Percentiles rank a stretch among this genome's conserved stretches.
These are phyloP conservation scores for Eudorina sp. DNA, from an alignment of 139 green algal species.

Conservation along the genomic window DNA sequence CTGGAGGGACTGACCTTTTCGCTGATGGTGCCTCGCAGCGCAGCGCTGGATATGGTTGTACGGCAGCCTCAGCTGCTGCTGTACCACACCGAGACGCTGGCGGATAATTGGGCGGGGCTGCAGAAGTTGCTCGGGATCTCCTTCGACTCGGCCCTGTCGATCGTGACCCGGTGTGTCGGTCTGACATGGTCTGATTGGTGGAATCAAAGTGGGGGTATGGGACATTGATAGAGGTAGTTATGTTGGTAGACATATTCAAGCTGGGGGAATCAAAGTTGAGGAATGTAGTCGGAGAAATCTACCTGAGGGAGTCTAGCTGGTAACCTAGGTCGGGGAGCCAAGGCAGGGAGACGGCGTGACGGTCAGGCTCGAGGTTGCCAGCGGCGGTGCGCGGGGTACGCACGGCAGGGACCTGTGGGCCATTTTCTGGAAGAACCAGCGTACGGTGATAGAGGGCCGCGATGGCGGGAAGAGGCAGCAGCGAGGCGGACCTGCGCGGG, in stretches of 20 bases:
- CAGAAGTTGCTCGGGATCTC: slow-evolving; percentile 36
- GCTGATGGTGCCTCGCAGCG: slow-evolving; percentile 17
- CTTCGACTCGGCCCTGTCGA: slow-evolving; percentile 42
- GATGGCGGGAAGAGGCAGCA: too few species aligned
- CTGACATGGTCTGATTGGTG: background rate
- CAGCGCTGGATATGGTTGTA: slow-evolving; percentile 53
- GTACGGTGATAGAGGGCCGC: too few species aligned
- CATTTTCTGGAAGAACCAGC: too few species aligned
- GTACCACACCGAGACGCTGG: slow-evolving; percentile 46
- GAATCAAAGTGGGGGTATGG: background rate
- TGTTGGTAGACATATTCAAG: too few species aligned
- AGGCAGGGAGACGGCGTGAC: too few species aligned
- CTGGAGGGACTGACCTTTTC: slow-evolving; percentile 33
- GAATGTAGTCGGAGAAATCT: background rate
- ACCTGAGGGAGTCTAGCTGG: background rate
- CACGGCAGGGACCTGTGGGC: too few species aligned
- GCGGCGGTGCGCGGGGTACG: too few species aligned
- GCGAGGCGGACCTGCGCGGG: too few species aligned
- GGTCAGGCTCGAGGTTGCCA: too few species aligned
- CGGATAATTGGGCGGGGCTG: slow-evolving; percentile 38
- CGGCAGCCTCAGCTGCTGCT: slow-evolving; percentile 56
- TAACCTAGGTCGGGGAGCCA: too few species aligned
- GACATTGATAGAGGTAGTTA: background rate
- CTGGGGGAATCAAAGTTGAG: background rate
- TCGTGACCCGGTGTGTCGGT: slow-evolving; percentile 24